Percentiles rank a stretch among this genome's conserved stretches.
Evolutionary conservation across 2,329 filamentous ascomycete species (phyloP).

Genomic region (Penicillium sp.): DNA sequence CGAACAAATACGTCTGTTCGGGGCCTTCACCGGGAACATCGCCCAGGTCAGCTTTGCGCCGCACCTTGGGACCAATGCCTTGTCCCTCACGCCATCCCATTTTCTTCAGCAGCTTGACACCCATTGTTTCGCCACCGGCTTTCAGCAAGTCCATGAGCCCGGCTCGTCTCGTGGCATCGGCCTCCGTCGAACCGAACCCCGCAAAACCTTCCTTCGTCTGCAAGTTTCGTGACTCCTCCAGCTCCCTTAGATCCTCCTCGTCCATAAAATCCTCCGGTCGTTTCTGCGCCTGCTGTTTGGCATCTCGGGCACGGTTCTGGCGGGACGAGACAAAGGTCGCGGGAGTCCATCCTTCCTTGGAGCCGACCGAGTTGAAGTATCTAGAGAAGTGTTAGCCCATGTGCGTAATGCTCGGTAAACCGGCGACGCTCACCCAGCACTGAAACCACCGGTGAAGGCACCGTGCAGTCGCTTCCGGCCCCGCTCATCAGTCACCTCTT

Average conservation of each 20-base stretch:
- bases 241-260: slow-evolving; percentile 87
- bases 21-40: slow-evolving; percentile 44
- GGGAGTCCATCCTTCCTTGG: slow-evolving; percentile 96
- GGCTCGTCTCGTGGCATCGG: slow-evolving; percentile 52
- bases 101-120: slow-evolving; percentile 75
- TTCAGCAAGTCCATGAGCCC: slow-evolving; percentile 71
- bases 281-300: slow-evolving; percentile 52
- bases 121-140: slow-evolving; percentile 76
- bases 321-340: slow-evolving; percentile 90
- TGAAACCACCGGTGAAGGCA: slow-evolving; percentile 94
- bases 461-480: slow-evolving; percentile 90
- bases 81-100: slow-evolving; percentile 98
- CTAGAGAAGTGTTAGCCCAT: slow-evolving; percentile 47
- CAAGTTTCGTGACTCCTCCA: slow-evolving; percentile 71
- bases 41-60: slow-evolving; percentile 68
- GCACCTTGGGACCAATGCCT: slow-evolving; percentile 84
- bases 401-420: background rate
- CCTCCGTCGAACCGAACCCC: slow-evolving; percentile 67
- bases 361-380: slow-evolving; percentile 97
- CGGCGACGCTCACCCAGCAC: slow-evolving; percentile 71
- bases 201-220: slow-evolving; percentile 73
- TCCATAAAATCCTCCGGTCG: slow-evolving; percentile 95
- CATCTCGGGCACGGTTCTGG: slow-evolving; percentile 69
- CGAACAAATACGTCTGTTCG: slow-evolving; percentile 69
- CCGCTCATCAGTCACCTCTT: slow-evolving; percentile 90